Evolutionary conservation across 164 flowering plant genomes (phyloP), one percentile per base, ranked within the genome.

Genomic region (Berberis thunbergii): DNA sequence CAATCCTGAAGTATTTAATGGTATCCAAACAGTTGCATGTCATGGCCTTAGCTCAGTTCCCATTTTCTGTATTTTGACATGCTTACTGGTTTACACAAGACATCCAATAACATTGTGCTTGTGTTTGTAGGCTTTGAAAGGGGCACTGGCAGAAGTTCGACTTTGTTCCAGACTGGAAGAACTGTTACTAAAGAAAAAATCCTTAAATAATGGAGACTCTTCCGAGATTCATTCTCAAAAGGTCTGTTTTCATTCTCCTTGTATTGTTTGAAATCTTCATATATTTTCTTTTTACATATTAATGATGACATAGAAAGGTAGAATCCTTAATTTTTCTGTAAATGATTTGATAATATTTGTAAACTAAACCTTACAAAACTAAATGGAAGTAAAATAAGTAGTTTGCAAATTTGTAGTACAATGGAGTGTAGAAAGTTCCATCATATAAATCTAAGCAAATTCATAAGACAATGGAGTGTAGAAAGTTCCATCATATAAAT

Each of bases 161-260:
- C 67, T 69, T 40, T 83, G 84, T 70, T 83, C 87, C 64, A 79
- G 52, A 64, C 59, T 89, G 71, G 97, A 95, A 78, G 85, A 79
- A 48, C 88, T 91, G 62, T 74, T 95, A 49, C 78, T 91, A 60
- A 83, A 81, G 73, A 95, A 86, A 79, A 86, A 86, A 73, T 57
- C 65, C 53, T 54, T 88, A 54, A 78, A 61, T 65, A 71, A 54
- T 73, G 97, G 99, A 42, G 99, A 95, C 71, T 79, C 97, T 59
- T 84, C 85, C 13, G 96, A 95, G 74, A 67, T 84, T 64, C 97
- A 84, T 83, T 83, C 92, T 66, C 96, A 95, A 66, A 95, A 95
- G 89, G 99, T 81, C 69, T 66, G 74, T 8, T 64, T 45, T 61
- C 41, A 44, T 60, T 58, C 13, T 42, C 53, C 41, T 4, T 38